phyloP scores from a whole-genome alignment of 2,329 filamentous ascomycete species.

The Talaromyces sp. region DNA sequence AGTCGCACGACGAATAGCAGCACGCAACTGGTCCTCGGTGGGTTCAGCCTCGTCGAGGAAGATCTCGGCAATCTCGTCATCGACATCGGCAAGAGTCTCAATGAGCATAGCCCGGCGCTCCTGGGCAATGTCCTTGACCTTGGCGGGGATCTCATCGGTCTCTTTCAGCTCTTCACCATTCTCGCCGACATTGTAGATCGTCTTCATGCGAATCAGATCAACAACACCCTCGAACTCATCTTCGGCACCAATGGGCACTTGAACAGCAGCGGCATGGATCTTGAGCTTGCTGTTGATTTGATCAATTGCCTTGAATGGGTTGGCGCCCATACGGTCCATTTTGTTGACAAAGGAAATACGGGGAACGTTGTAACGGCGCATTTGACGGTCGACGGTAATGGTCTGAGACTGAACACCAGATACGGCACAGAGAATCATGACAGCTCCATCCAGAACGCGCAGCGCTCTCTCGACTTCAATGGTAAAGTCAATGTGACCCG shows the following conservation, averaged over 20 bases:
- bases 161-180: constrained; percentile 76
- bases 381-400: constrained; percentile 96
- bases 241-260: constrained; percentile 91
- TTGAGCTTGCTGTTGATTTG: constrained; percentile 97
- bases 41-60: constrained; percentile 87
- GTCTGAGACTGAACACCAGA: constrained; percentile 97
- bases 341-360: constrained; percentile 98
- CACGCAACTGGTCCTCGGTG: constrained; percentile 80
- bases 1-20: constrained; percentile 88
- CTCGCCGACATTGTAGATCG: constrained; percentile 86
- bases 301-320: constrained; percentile 95
- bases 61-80: constrained; percentile 95
- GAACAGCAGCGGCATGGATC: constrained; percentile 87
- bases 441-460: constrained; percentile 90
- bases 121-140: constrained; percentile 72
- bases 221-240: constrained; percentile 91
- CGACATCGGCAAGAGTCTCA: constrained; percentile 94
- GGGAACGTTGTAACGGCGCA: constrained; percentile 97
- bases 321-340: constrained; percentile 98
- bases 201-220: constrained; percentile 88
- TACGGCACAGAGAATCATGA: constrained; percentile 98
- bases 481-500: constrained; percentile 98
- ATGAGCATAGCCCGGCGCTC: constrained; percentile 85
- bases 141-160: constrained; percentile 79
- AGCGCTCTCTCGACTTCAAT: constrained; percentile 97